phyloP scores from a whole-genome alignment of 495 filamentous ascomycete genomes.

The Lentithecium fluviatile region DNA sequence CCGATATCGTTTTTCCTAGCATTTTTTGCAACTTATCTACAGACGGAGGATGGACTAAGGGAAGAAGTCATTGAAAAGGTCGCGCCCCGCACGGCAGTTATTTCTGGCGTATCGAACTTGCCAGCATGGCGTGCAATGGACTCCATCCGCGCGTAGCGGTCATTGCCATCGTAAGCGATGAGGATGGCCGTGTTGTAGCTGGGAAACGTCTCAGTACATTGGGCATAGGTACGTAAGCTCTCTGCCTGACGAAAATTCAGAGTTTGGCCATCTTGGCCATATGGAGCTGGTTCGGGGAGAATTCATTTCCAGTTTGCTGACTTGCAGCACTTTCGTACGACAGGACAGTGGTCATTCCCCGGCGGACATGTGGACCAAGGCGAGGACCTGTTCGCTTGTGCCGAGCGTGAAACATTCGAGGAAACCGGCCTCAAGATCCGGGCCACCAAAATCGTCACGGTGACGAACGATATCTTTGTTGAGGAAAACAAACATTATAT shows the following conservation, averaged over 20 bases:
- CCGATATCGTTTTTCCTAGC: too few species aligned
- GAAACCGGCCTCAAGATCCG: conserved; percentile 59
- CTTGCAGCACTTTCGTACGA: too few species aligned
- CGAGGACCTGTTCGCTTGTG: conserved; percentile 56
- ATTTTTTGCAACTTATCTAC: too few species aligned
- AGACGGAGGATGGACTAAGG: too few species aligned
- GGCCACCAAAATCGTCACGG: conserved; percentile 49
- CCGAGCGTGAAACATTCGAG: conserved; percentile 60
- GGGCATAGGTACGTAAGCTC: conserved; percentile 1
- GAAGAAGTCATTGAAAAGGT: too few species aligned
- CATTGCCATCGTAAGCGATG: conserved; percentile 5
- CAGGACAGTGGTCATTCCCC: conserved; percentile 44
- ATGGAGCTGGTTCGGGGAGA: too few species aligned
- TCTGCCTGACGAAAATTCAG: too few species aligned
- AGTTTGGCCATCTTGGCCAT: too few species aligned
- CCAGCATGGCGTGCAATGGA: conserved; percentile 5
- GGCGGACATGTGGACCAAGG: conserved; percentile 67
- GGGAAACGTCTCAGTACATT: neutral
- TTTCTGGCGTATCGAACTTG: too few species aligned
- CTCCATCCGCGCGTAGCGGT: conserved; percentile 8
- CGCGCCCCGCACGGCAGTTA: too few species aligned
- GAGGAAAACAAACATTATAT: conserved; percentile 59
- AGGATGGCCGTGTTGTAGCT: conserved; percentile 4
- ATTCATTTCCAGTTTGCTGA: too few species aligned
- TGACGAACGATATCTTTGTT: conserved; percentile 61